Percentiles rank a stretch among this genome's conserved stretches.
Evolutionary conservation across 768 basidiomycete species (phyloP).

Genomic region (Trametes cingulata): DNA sequence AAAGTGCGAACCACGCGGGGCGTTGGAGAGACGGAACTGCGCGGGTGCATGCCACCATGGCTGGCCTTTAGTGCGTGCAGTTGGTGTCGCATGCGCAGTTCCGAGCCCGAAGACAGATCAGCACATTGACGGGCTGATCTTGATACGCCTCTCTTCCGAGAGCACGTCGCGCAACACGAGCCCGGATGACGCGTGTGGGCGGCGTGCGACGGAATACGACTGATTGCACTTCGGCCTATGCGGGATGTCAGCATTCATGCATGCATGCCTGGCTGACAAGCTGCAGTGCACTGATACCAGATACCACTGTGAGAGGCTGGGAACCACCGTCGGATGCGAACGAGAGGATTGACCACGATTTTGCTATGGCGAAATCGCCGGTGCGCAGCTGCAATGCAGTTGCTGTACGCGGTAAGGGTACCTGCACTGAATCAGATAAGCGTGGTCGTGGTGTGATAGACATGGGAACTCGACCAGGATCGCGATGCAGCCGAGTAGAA

Average conservation of each 20-base stretch:
- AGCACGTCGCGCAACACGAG: not conserved
- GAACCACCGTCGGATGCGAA: not conserved
- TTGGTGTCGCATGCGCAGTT: not conserved
- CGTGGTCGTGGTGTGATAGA: constrained; percentile 10
- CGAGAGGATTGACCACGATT: not conserved
- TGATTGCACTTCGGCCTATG: not conserved
- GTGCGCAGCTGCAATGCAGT: not conserved
- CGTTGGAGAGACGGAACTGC: not conserved
- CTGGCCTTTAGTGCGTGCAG: not conserved
- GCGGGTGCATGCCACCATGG: not conserved
- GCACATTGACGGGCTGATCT: not conserved
- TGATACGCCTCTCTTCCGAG: not conserved
- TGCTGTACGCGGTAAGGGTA: not conserved
- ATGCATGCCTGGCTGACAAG: not conserved
- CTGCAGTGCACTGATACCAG: not conserved
- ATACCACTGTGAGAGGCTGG: not conserved
- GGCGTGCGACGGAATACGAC: too few relatives aligned
- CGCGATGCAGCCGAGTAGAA: not conserved
- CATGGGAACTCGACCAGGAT: constrained; percentile 11
- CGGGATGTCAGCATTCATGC: not conserved
- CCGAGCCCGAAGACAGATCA: not conserved
- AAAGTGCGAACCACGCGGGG: constrained; percentile 8
- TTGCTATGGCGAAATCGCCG: not conserved
- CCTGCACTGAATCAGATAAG: constrained; percentile 12
- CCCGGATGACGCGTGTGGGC: too few relatives aligned